Evolutionary conservation across 1,139 yeast genomes (phyloP).

Genomic region (Ogataea hybrid): DNA sequence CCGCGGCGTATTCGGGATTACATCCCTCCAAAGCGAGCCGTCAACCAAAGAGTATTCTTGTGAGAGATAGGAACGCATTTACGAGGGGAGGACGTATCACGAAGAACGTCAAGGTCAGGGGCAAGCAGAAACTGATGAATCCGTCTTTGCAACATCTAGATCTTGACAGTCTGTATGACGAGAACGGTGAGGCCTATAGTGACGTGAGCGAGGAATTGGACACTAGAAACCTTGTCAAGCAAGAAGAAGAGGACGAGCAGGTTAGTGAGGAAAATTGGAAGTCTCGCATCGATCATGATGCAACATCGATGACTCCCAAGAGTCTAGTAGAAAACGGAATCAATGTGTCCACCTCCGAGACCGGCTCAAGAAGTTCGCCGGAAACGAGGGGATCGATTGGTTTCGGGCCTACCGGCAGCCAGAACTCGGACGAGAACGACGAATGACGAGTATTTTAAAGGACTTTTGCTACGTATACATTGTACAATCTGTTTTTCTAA

Average conservation of each 20-base stretch:
- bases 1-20: neutral
- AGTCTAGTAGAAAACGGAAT: conserved; percentile 1
- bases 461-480: neutral
- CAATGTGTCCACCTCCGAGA: conserved; percentile 10
- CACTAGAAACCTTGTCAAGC: conserved; percentile 1
- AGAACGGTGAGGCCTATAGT: conserved; percentile 16
- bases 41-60: conserved; percentile 13
- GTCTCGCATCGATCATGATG: conserved; percentile 1
- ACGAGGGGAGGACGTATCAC: conserved; percentile 15
- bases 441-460: conserved; percentile 2
- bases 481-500: neutral
- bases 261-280: conserved; percentile 8
- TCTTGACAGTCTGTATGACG: conserved; percentile 20
- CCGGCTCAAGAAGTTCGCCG: conserved; percentile 15
- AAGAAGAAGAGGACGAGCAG: conserved; percentile 5
- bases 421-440: conserved; percentile 13
- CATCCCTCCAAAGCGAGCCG: conserved; percentile 8
- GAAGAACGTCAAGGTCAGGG: conserved; percentile 18
- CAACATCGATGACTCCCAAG: conserved; percentile 6
- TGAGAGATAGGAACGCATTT: conserved; percentile 10
- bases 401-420: conserved; percentile 12
- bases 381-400: conserved; percentile 9
- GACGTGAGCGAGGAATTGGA: conserved; percentile 12
- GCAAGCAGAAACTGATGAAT: conserved; percentile 21
- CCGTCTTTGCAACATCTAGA: conserved; percentile 25